Evolutionary conservation across 2,329 filamentous ascomycete genomes (phyloP).

Genomic region (Neofusicoccum kwambonambiense): DNA sequence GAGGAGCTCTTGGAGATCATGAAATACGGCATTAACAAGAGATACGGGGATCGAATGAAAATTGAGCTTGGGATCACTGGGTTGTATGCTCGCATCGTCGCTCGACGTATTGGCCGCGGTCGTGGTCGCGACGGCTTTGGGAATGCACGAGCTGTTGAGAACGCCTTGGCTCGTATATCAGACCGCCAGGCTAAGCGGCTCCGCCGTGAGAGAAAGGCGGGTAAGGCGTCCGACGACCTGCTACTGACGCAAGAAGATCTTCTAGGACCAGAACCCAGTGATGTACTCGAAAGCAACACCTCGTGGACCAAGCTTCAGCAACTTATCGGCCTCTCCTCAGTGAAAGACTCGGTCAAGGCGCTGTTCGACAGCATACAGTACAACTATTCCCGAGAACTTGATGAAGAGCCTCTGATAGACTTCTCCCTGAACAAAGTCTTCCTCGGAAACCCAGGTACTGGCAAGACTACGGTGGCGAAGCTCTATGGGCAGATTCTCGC

Average conservation of each 20-base stretch:
- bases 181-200: slow-evolving; percentile 61
- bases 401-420: slow-evolving; percentile 58
- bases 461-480: slow-evolving; percentile 74
- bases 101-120: slow-evolving; percentile 59
- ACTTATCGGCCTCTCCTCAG: slow-evolving; percentile 59
- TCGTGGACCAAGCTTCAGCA: slow-evolving; percentile 60
- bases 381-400: slow-evolving; percentile 67
- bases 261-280: slow-evolving; percentile 65
- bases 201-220: slow-evolving; percentile 43
- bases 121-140: slow-evolving; percentile 68
- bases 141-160: slow-evolving; percentile 70
- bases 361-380: slow-evolving; percentile 61
- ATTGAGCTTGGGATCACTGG: slow-evolving; percentile 60
- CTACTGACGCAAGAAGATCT: slow-evolving; percentile 65
- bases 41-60: slow-evolving; percentile 56
- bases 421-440: slow-evolving; percentile 69
- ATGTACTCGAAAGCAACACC: slow-evolving; percentile 50
- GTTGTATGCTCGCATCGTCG: slow-evolving; percentile 63
- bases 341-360: slow-evolving; percentile 61
- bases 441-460: slow-evolving; percentile 70
- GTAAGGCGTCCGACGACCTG: slow-evolving; percentile 54
- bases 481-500: slow-evolving; percentile 68
- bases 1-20: slow-evolving; percentile 64
- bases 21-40: slow-evolving; percentile 51
- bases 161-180: slow-evolving; percentile 54